These are phyloP conservation scores for Acacia acuminata DNA, from an alignment of 306 rosid genomes.

Conservation along the genomic window DNA sequence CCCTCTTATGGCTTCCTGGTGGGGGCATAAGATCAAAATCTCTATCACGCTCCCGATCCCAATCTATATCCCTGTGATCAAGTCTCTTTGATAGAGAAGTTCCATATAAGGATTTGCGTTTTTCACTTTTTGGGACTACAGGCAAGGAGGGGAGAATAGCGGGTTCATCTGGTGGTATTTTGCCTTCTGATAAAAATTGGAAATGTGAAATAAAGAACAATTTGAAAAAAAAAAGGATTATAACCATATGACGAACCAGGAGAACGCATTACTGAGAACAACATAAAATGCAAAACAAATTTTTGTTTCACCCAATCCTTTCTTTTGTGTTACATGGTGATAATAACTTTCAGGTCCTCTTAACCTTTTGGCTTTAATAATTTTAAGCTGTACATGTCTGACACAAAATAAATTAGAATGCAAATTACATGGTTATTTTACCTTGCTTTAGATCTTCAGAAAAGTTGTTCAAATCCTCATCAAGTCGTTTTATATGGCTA, in stretches of 20 bases:
- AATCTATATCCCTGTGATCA: conserved; percentile 81
- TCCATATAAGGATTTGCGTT: conserved; percentile 54
- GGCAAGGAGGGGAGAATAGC: conserved; percentile 89
- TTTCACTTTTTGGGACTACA: conserved; percentile 70
- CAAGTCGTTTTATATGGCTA: conserved; percentile 92
- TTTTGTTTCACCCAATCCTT: conserved; percentile 9
- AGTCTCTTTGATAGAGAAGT: conserved; percentile 76
- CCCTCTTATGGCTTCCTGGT: conserved; percentile 89
- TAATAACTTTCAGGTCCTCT: background rate
- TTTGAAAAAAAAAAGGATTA: conserved; percentile 5
- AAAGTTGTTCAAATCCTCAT: conserved; percentile 89
- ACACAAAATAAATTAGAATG: conserved; percentile 27
- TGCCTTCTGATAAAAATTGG: conserved; percentile 61
- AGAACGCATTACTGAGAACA: background rate
- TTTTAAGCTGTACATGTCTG: conserved; percentile 22
- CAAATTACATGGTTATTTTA: conserved; percentile 36
- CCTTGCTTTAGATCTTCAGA: conserved; percentile 98
- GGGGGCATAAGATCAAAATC: conserved; percentile 98
- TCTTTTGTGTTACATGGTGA: conserved; percentile 7
- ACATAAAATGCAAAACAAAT: background rate
- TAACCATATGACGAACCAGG: conserved; percentile 19
- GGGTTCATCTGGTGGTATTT: conserved; percentile 81
- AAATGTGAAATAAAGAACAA: conserved; percentile 20
- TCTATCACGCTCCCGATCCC: conserved; percentile 91
- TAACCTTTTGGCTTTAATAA: background rate